Evolutionary conservation across 495 filamentous ascomycete species (phyloP), one percentile per base, ranked within the genome.

Genomic region (Podospora sp.): DNA sequence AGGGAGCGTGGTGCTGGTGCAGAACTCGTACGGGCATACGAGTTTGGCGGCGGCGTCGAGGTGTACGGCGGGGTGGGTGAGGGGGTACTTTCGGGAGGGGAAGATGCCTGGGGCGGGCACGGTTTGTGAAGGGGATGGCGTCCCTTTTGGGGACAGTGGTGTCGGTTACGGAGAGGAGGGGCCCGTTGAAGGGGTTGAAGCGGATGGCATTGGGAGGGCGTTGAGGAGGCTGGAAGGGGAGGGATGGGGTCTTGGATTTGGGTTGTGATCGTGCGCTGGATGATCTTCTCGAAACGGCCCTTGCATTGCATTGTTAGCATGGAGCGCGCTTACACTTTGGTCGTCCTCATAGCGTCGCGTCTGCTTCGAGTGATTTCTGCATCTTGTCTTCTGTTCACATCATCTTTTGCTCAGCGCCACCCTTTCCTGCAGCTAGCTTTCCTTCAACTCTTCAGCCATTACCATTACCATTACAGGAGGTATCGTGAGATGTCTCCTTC

Each of bases 1-100:
- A 12, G 85, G 85, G 12, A 83, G 84, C 4, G 79, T 78, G 6
- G 74, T 87, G n/a, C 66, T 89, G 57, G 75, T 81, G n/a, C 84
- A 88, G 73, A 79, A 87, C 46, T 80, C 79, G 21, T 81, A 83
- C 61, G 84, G 84, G 22, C 79, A 81, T 60, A 80, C 78, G 9
- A 77, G 73, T 21, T 65, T 81, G 24, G 73, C 79, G 5, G 74
- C 76, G 2, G 59, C 74, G 29, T 75, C 71, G 16, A 69, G 69
- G 11, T 81, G 79, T 64, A 81, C 77, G 18, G 77, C 78, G 1
- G 53, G 52, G 14, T 66, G 74, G 29, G 71, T 81, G 6, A 75
- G 71, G 46, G 52, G 60, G 33, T 81, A 81, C 67, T 80, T 81
- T 60, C 72, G 77, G 59, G 62, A 68, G n/a, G 78, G 78, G 21